Base-by-base conservation (phyloP, 768 basidiomycete species). In the Pleurotus tuber-regium region DNA sequence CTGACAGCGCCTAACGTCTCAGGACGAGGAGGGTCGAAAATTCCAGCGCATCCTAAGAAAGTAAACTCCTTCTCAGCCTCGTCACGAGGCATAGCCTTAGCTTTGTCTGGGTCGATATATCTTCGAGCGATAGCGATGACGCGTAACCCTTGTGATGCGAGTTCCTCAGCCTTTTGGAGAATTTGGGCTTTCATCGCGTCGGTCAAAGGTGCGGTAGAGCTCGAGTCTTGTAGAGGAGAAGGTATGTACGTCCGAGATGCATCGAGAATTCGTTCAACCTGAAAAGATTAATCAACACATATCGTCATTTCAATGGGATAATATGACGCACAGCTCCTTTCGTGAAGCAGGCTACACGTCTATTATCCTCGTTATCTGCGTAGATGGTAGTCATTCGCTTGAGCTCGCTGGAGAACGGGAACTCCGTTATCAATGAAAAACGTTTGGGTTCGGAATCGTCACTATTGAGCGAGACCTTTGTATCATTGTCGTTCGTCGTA, bases 21-120 rank as follows among this genome's bases (percentile, higher is more conserved):
- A 1, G 77, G 79, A 31, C 81, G 71, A 14, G 80, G 80, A 14
- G 81, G 80, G 57, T 82, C 81, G 41, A 72, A 75, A 52, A 83
- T 77, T 40, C 80, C 82, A n/a, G 71, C 73, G 6, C 82, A 67
- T 4, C 75, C 80, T n/a, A 78, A 63, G 62, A 84, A 78, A 3
- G 64, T 69, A 48, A 80, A 72, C 28, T 69, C 70, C 25, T 66
- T 53, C 62, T 82, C 80, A 12, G 78, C 70, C 4, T 75, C 70
- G 47, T 75, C 75, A 40, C 79, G 67, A 0, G 58, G 54, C 36
- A 70, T 60, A 55, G 52, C 36, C 48, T 67, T 49, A 54, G 70
- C 49, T 36, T 63, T 44, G 3, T 29, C 35, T 0, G 48, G 39
- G 5, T 57, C 55, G 3, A 70, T 52, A 21, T 28, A 48, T 43